Percentiles rank a stretch among this genome's conserved stretches.
phyloP scores from a whole-genome alignment of 2,329 filamentous ascomycete genomes.

The Pyrenochaeta sp. region DNA sequence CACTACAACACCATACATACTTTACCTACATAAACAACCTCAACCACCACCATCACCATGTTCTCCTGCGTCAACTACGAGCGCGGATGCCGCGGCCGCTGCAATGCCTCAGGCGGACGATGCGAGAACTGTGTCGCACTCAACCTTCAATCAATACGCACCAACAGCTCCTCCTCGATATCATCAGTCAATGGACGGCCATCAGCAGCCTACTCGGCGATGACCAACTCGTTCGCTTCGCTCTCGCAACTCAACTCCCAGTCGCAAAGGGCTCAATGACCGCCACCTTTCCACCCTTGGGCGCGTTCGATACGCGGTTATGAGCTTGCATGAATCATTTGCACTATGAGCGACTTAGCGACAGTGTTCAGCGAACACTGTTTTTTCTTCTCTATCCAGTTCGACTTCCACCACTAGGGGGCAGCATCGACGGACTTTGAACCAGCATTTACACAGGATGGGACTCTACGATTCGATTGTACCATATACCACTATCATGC shows the following conservation, averaged over 20 bases:
- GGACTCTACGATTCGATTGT: slow-evolving; percentile 6
- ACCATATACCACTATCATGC: slow-evolving; percentile 12
- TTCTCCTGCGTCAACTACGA: slow-evolving; percentile 57
- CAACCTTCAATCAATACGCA: slow-evolving; percentile 48
- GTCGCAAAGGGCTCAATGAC: slow-evolving; percentile 35
- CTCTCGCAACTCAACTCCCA: slow-evolving; percentile 40
- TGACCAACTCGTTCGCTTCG: slow-evolving; percentile 53
- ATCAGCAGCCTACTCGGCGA: slow-evolving; percentile 47
- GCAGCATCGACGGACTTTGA: slow-evolving; percentile 3
- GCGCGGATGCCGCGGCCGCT: slow-evolving; percentile 54
- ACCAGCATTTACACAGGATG: slow-evolving; percentile 17
- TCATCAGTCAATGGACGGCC: slow-evolving; percentile 37
- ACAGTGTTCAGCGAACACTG: slow-evolving; percentile 24
- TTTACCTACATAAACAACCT: background rate
- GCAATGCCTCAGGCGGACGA: slow-evolving; percentile 48
- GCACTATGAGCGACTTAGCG: slow-evolving; percentile 29
- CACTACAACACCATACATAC: slow-evolving; percentile 4
- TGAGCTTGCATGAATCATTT: slow-evolving; percentile 27
- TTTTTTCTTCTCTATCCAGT: slow-evolving; percentile 5
- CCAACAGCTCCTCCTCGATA: slow-evolving; percentile 42
- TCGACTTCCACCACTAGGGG: slow-evolving; percentile 5
- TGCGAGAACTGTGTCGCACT: slow-evolving; percentile 51
- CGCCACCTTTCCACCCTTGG: background rate
- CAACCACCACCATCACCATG: slow-evolving; percentile 38
- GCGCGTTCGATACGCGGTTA: slow-evolving; percentile 13